Conservation (phyloP, 2,329 filamentous ascomycete genomes). For the Colletotrichum sojae region DNA sequence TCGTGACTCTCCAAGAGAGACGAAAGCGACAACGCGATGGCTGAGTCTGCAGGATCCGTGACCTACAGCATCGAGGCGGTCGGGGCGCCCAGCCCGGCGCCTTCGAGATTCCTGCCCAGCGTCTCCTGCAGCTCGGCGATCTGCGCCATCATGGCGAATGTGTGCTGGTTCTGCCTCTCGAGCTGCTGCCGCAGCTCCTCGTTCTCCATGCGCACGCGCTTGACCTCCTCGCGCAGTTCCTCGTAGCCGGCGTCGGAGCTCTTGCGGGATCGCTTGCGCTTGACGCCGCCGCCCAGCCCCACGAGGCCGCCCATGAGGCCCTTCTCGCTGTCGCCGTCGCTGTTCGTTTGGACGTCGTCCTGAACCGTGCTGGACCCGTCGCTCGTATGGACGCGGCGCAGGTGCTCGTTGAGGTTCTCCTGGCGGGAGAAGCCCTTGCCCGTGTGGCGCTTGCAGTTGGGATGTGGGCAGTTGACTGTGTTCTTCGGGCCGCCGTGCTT, state of each 20-base stretch:
- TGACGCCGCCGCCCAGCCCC: constrained; percentile 53
- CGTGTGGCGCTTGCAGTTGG: constrained; percentile 89
- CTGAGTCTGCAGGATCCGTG: neutral
- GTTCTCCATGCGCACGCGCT: constrained; percentile 76
- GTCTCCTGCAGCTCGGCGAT: constrained; percentile 62
- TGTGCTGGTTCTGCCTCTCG: constrained; percentile 63
- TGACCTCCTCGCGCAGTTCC: constrained; percentile 75
- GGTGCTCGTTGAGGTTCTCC: constrained; percentile 94
- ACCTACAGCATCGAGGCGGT: constrained; percentile 60
- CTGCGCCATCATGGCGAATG: constrained; percentile 63
- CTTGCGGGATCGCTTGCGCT: constrained; percentile 60
- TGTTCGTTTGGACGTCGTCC: constrained; percentile 53
- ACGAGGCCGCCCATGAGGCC: constrained; percentile 42
- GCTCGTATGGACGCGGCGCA: constrained; percentile 87
- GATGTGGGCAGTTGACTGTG: constrained; percentile 86
- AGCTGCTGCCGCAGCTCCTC: constrained; percentile 68
- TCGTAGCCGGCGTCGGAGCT: constrained; percentile 60
- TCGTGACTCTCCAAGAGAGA: neutral
- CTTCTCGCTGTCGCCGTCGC: constrained; percentile 63
- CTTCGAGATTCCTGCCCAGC: constrained; percentile 48
- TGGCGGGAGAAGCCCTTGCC: constrained; percentile 93
- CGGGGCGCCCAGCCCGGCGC: constrained; percentile 52
- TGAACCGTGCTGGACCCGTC: constrained; percentile 55
- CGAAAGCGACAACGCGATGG: neutral
- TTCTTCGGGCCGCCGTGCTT: constrained; percentile 92